Evolutionary conservation across 169 alveolate species (phyloP).

Genomic region (Perkinsus marinus): DNA sequence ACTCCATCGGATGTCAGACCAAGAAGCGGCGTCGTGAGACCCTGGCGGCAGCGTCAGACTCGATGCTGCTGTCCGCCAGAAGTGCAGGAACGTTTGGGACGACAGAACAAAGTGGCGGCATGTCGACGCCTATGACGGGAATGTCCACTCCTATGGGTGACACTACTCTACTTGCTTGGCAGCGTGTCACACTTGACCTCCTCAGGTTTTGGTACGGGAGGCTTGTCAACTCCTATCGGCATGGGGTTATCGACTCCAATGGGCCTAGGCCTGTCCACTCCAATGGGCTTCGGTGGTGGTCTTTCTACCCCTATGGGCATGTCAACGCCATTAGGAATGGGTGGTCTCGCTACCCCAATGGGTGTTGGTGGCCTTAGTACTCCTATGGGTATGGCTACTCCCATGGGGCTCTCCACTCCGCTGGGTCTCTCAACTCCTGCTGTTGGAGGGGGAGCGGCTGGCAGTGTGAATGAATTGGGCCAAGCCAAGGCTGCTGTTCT

Average conservation of each 20-base stretch:
- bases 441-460: slow-evolving; percentile 40
- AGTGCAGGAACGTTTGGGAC: slow-evolving; percentile 39
- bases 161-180: slow-evolving; percentile 10
- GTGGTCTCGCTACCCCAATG: slow-evolving; percentile 41
- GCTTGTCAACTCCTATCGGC: slow-evolving; percentile 11
- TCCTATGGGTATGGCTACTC: slow-evolving; percentile 62
- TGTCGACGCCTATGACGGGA: background rate
- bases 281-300: slow-evolving; percentile 16
- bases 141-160: background rate
- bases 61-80: background rate
- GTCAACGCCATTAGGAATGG: slow-evolving; percentile 42
- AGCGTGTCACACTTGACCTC: slow-evolving; percentile 1
- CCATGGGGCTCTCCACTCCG: slow-evolving; percentile 49
- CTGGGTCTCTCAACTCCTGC: slow-evolving; percentile 56
- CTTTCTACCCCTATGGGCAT: slow-evolving; percentile 37
- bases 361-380: slow-evolving; percentile 64
- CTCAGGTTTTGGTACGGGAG: slow-evolving; percentile 15
- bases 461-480: slow-evolving; percentile 58
- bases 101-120: slow-evolving; percentile 28
- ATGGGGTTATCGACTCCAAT: background rate
- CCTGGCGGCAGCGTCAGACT: slow-evolving; percentile 37
- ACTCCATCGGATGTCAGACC: slow-evolving; percentile 38
- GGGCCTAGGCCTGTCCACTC: slow-evolving; percentile 11
- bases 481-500: slow-evolving; percentile 83
- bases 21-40: slow-evolving; percentile 64